Evolutionary conservation across 257 asterid genomes (phyloP).

Genomic region (Linaria vulgaris): DNA sequence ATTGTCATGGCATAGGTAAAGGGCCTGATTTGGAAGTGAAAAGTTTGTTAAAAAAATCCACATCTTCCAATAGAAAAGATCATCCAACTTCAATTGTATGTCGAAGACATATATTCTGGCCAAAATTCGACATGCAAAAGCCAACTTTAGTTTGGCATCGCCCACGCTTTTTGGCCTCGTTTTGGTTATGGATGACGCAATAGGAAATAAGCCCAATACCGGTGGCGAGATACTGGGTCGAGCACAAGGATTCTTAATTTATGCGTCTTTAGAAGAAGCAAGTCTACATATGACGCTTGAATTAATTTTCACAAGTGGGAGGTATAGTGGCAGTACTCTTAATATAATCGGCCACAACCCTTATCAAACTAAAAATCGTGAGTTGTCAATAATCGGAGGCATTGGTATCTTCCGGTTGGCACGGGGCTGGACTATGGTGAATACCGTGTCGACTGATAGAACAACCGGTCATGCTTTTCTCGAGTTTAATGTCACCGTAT

Average conservation of each 20-base stretch:
- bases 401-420: slow-evolving; percentile 51
- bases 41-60: not conserved
- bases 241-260: slow-evolving; percentile 35
- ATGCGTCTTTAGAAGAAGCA: slow-evolving; percentile 25
- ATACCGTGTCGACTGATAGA: slow-evolving; percentile 19
- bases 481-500: slow-evolving; percentile 40
- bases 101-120: slow-evolving; percentile 1
- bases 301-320: slow-evolving; percentile 31
- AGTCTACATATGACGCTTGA: slow-evolving; percentile 32
- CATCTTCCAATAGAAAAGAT: not conserved
- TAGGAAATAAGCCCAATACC: slow-evolving; percentile 26
- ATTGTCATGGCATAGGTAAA: not conserved
- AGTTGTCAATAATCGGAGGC: slow-evolving; percentile 37
- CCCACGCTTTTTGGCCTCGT: slow-evolving; percentile 28
- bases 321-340: slow-evolving; percentile 35
- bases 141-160: slow-evolving; percentile 26
- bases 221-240: slow-evolving; percentile 35
- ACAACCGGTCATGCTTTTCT: slow-evolving; percentile 38
- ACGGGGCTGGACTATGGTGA: slow-evolving; percentile 41
- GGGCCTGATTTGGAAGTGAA: not conserved
- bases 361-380: too few relatives aligned
- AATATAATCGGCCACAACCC: too few relatives aligned
- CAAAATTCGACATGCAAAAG: slow-evolving; percentile 24
- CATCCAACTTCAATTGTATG: not conserved
- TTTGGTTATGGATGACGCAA: slow-evolving; percentile 33